A percentile compares a stretch with the other conserved stretches of the same genome.
These are phyloP conservation scores for Apiotrichum veenhuisii DNA, from an alignment of 1,284 basidiomycete species.

Conservation along the genomic window DNA sequence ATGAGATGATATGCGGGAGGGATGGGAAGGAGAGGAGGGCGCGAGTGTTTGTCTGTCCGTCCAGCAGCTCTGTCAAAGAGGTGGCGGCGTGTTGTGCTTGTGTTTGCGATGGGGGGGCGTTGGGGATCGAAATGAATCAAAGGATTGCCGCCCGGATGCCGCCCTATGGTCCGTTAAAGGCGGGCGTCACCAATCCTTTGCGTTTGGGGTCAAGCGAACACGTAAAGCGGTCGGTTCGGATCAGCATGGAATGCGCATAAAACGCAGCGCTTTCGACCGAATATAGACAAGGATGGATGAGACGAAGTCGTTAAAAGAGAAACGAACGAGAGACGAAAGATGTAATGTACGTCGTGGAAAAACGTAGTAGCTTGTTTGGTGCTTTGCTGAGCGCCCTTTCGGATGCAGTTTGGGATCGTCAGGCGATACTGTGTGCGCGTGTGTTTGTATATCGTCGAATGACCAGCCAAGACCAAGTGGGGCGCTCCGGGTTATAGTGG, in stretches of 20 bases:
- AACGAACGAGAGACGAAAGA: background rate
- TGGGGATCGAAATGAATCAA: background rate
- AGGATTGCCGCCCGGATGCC: background rate
- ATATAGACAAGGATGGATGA: background rate
- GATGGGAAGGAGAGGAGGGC: background rate
- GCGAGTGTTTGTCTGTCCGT: background rate
- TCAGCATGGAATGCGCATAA: background rate
- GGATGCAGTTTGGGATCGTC: background rate
- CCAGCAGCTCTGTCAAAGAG: background rate
- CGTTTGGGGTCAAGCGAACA: background rate
- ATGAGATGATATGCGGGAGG: too few relatives aligned
- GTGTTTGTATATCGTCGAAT: background rate
- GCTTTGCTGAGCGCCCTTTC: background rate
- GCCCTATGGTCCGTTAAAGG: background rate
- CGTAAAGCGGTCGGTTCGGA: background rate
- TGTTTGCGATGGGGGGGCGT: too few relatives aligned
- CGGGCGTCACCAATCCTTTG: background rate
- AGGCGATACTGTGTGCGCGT: background rate
- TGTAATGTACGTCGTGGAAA: too few relatives aligned
- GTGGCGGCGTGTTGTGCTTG: too few relatives aligned
- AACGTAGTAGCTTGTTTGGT: too few relatives aligned
- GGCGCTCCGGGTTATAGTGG: background rate
- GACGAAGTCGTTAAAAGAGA: background rate
- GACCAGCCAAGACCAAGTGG: too few relatives aligned
- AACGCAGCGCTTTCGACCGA: background rate